Conservation (phyloP, 305 asterid species). For the Withania somnifera region DNA sequence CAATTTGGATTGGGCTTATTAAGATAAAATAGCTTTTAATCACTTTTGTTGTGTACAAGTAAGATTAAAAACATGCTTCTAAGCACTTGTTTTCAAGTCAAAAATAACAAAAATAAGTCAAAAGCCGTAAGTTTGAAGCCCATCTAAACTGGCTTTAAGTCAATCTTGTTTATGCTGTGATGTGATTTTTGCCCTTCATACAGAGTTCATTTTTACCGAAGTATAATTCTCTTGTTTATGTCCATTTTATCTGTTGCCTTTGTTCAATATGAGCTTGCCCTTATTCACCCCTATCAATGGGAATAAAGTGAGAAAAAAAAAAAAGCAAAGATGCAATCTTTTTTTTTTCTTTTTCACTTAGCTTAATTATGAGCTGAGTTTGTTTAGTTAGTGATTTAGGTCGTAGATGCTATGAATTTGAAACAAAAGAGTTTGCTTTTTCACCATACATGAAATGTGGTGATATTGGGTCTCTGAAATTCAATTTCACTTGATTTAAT, state of each 20-base stretch:
- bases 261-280: background rate
- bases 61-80: too few species aligned
- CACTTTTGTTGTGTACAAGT: too few species aligned
- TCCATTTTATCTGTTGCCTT: background rate
- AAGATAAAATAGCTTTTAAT: too few species aligned
- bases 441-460: background rate
- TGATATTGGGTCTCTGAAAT: background rate
- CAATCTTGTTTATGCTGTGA: background rate
- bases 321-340: background rate
- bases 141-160: background rate
- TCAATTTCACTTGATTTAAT: background rate
- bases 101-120: too few species aligned
- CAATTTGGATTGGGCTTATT: too few species aligned
- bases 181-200: background rate
- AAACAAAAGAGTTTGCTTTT: background rate
- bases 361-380: background rate
- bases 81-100: too few species aligned
- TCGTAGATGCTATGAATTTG: background rate
- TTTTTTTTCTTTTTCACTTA: background rate
- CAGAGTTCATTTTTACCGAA: background rate
- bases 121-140: too few species aligned
- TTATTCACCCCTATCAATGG: background rate
- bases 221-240: background rate
- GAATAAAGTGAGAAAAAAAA: background rate
- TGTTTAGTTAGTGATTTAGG: background rate